Conservation (phyloP, 2,329 filamentous ascomycete species). For the Penicillium freii region DNA sequence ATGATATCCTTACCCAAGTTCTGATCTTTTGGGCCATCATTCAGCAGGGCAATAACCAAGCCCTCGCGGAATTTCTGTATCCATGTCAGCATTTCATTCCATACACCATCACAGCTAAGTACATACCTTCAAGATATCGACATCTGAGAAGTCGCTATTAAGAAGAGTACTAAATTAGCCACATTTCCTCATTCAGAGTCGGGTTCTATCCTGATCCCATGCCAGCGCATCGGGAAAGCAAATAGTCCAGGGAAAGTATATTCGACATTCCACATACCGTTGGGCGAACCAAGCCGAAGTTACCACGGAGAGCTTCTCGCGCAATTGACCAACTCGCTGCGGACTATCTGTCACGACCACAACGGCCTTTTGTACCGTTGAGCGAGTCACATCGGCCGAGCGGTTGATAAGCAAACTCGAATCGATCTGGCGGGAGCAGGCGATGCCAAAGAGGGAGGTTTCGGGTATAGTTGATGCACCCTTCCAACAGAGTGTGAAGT, state of each 20-base stretch:
- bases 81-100: constrained; percentile 16
- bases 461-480: constrained; percentile 50
- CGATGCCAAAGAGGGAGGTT: constrained; percentile 91
- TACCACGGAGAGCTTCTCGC: constrained; percentile 84
- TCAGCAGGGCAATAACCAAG: constrained; percentile 58
- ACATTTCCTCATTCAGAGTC: background rate
- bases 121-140: constrained; percentile 72
- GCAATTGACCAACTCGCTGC: constrained; percentile 83
- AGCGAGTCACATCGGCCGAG: constrained; percentile 88
- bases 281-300: constrained; percentile 97
- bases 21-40: constrained; percentile 74
- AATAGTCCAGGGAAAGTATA: background rate
- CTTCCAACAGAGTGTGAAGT: constrained; percentile 80
- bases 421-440: constrained; percentile 89
- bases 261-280: constrained; percentile 48
- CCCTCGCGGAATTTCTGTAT: constrained; percentile 81
- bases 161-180: constrained; percentile 3
- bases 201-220: background rate
- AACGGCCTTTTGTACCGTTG: constrained; percentile 95
- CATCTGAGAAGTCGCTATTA: constrained; percentile 75
- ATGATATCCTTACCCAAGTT: constrained; percentile 67
- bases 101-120: background rate
- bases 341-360: constrained; percentile 92
- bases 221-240: background rate
- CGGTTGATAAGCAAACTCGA: constrained; percentile 72